These are phyloP conservation scores for Camelina neglecta DNA, from an alignment of 345 rosid genomes.

Conservation along the genomic window DNA sequence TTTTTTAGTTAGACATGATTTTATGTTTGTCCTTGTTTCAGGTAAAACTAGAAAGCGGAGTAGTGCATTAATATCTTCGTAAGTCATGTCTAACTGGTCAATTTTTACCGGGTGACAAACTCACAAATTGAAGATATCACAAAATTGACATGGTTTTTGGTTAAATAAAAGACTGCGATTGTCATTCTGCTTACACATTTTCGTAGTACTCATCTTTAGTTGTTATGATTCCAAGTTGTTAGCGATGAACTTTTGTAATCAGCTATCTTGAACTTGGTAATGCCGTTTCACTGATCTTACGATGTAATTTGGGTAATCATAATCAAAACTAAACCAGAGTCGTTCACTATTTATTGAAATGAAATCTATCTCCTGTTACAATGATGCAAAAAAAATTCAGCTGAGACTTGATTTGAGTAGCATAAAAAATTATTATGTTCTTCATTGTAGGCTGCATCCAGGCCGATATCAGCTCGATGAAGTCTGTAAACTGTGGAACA, in stretches of 20 bases:
- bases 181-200: slow-evolving; percentile 11
- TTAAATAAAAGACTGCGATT: slow-evolving; percentile 7
- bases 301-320: neutral
- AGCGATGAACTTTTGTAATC: neutral
- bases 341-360: neutral
- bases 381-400: slow-evolving; percentile 1
- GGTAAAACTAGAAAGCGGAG: neutral
- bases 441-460: slow-evolving; percentile 17
- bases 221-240: slow-evolving; percentile 25
- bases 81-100: neutral
- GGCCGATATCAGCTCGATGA: neutral
- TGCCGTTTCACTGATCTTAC: slow-evolving; percentile 15
- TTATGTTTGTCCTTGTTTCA: neutral
- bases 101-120: neutral
- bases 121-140: neutral
- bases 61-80: neutral
- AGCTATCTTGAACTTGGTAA: slow-evolving; percentile 6
- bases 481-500: slow-evolving; percentile 11
- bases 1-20: neutral
- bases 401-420: slow-evolving; percentile 9
- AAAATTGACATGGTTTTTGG: neutral
- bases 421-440: too few species aligned
- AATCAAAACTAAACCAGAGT: slow-evolving; percentile 13
- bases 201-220: slow-evolving; percentile 2
- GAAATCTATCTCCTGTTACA: slow-evolving; percentile 27